phyloP scores from a whole-genome alignment of 495 filamentous ascomycete species.

The Lindgomyces ingoldianus region DNA sequence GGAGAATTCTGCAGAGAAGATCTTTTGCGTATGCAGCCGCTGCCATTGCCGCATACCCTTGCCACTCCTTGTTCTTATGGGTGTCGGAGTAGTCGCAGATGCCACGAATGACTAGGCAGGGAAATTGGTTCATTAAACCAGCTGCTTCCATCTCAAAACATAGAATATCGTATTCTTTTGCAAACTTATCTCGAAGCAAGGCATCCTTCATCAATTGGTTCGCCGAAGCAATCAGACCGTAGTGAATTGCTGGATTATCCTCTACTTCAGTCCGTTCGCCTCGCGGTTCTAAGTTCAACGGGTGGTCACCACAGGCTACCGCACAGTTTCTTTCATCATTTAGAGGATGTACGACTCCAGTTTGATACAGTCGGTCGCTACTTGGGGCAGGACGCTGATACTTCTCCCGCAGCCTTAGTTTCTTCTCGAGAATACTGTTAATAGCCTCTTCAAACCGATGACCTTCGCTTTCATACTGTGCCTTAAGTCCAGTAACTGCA shows the following conservation, averaged over 20 bases:
- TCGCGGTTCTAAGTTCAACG: too few species aligned
- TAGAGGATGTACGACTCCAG: conserved; percentile 34
- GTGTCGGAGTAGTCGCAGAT: conserved; percentile 43
- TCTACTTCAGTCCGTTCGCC: conserved; percentile 36
- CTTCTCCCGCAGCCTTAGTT: conserved; percentile 10
- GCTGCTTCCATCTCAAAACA: conserved; percentile 43
- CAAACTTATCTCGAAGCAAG: conserved; percentile 22
- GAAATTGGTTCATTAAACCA: too few species aligned
- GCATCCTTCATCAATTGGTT: conserved; percentile 44
- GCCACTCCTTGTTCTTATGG: conserved; percentile 39
- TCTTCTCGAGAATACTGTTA: conserved; percentile 12
- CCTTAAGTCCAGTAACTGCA: conserved; percentile 31
- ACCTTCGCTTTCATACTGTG: neutral
- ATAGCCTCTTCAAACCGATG: neutral
- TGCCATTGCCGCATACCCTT: too few species aligned
- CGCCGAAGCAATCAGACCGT: conserved; percentile 47
- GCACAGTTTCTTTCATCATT: conserved; percentile 32
- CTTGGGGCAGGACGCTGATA: conserved; percentile 6
- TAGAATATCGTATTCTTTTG: conserved; percentile 12
- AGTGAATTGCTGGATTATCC: conserved; percentile 41
- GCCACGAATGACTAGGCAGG: conserved; percentile 38
- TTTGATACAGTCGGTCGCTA: conserved; percentile 46
- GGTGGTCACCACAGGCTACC: conserved; percentile 37
- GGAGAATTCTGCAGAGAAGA: conserved; percentile 12
- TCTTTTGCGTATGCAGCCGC: conserved; percentile 40